Conservation (phyloP, 495 filamentous ascomycete species). For the Parachaetomium inaequale region DNA sequence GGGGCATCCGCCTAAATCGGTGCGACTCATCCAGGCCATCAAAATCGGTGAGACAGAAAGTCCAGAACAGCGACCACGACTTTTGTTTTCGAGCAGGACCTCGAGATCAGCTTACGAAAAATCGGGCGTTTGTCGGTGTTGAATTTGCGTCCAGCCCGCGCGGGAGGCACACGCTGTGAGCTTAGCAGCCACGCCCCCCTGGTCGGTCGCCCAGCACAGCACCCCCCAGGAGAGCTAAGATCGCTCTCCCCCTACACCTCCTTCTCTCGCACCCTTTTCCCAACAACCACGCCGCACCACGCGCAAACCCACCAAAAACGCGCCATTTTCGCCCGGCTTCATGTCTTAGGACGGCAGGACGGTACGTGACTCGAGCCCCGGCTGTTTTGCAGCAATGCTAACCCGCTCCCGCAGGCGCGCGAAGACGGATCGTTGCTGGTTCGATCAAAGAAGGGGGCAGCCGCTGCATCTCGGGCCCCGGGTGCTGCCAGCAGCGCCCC, state of each 20-base stretch:
- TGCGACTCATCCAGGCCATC: slow-evolving; percentile 1
- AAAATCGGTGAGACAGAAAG: slow-evolving; percentile 1
- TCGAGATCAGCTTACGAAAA: not conserved
- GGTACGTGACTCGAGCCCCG: slow-evolving; percentile 15
- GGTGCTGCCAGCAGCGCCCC: slow-evolving; percentile 6
- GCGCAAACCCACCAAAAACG: slow-evolving; percentile 25
- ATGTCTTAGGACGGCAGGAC: slow-evolving; percentile 22
- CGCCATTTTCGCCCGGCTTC: slow-evolving; percentile 22
- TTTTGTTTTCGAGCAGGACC: not conserved
- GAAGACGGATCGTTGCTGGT: slow-evolving; percentile 22
- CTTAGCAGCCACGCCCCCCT: slow-evolving; percentile 20
- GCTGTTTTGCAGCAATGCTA: slow-evolving; percentile 25
- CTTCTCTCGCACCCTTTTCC: slow-evolving; percentile 23
- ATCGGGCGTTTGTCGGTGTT: not conserved
- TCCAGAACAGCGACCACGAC: not conserved
- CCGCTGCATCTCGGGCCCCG: slow-evolving; percentile 11
- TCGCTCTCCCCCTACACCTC: slow-evolving; percentile 15
- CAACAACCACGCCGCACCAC: slow-evolving; percentile 15
- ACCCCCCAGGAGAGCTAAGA: slow-evolving; percentile 28
- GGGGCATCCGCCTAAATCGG: slow-evolving; percentile 5
- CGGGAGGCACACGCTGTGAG: slow-evolving; percentile 11
- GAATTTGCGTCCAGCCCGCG: not conserved
- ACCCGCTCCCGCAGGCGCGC: slow-evolving; percentile 31
- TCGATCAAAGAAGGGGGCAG: slow-evolving; percentile 32
- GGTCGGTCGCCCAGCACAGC: slow-evolving; percentile 18